Conservation (phyloP, 495 filamentous ascomycete genomes). For the Rusavskia elegans region DNA sequence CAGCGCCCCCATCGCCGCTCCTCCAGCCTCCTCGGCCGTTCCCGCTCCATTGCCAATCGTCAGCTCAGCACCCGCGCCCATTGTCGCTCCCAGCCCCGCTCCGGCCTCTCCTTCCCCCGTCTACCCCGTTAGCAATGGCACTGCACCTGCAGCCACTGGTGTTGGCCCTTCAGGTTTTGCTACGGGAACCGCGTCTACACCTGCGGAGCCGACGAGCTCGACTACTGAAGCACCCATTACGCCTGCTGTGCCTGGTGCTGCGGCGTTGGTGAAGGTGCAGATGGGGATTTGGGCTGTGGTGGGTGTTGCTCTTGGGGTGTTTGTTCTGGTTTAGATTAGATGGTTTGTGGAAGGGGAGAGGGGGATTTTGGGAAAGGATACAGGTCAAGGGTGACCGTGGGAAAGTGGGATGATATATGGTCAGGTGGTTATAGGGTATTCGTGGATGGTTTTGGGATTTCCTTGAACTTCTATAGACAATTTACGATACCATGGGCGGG, state of each 20-base stretch:
- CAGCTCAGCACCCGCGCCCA: not conserved
- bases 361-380: too few relatives aligned
- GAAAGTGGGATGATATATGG: too few relatives aligned
- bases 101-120: too few relatives aligned
- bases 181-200: not conserved
- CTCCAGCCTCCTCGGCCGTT: not conserved
- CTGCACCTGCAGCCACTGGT: not conserved
- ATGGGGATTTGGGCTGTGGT: not conserved
- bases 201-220: not conserved
- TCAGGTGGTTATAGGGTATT: too few relatives aligned
- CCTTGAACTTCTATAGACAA: too few relatives aligned
- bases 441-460: too few relatives aligned
- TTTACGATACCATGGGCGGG: too few relatives aligned
- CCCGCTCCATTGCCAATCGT: not conserved
- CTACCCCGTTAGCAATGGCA: not conserved
- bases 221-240: not conserved
- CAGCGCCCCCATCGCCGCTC: not conserved
- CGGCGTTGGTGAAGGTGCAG: not conserved
- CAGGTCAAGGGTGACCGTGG: too few relatives aligned
- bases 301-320: not conserved
- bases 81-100: too few relatives aligned
- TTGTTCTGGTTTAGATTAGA: not conserved
- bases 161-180: not conserved
- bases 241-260: not conserved
- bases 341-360: not conserved